Evolutionary conservation across 1,284 basidiomycete genomes (phyloP).

Genomic region (Neolentinus lepideus): DNA sequence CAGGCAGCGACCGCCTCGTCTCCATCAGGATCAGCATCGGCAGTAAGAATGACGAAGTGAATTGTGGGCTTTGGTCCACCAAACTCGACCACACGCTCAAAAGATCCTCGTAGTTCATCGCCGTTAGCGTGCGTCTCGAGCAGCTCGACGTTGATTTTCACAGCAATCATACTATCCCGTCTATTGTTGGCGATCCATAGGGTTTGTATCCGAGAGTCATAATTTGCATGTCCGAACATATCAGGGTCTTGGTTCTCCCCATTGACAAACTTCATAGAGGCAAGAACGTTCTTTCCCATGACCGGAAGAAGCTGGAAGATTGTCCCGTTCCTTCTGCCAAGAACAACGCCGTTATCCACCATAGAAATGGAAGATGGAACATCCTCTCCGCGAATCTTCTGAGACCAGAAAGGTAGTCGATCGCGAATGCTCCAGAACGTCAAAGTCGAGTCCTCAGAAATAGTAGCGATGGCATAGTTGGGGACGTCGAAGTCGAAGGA

Average conservation of each 20-base stretch:
- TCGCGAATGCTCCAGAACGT: slow-evolving; percentile 75
- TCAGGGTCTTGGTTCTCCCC: slow-evolving; percentile 59
- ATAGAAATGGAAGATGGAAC: slow-evolving; percentile 73
- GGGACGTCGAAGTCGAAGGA: slow-evolving; percentile 76
- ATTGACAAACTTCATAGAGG: slow-evolving; percentile 74
- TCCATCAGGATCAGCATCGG: slow-evolving; percentile 70
- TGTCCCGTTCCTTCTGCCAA: slow-evolving; percentile 76
- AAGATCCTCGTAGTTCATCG: slow-evolving; percentile 49
- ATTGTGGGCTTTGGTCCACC: slow-evolving; percentile 76
- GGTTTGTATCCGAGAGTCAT: slow-evolving; percentile 74
- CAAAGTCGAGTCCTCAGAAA: slow-evolving; percentile 72
- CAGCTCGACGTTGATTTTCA: slow-evolving; percentile 64
- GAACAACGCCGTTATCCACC: slow-evolving; percentile 69
- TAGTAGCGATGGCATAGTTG: slow-evolving; percentile 66
- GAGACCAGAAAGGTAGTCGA: slow-evolving; percentile 61
- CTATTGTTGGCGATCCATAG: slow-evolving; percentile 80
- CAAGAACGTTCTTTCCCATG: slow-evolving; percentile 61
- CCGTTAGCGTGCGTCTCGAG: slow-evolving; percentile 41
- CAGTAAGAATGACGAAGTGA: slow-evolving; percentile 78
- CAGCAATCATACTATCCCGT: slow-evolving; percentile 73
- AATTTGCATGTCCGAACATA: slow-evolving; percentile 80
- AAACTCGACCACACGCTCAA: slow-evolving; percentile 78
- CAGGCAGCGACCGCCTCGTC: slow-evolving; percentile 76
- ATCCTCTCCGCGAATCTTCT: slow-evolving; percentile 71
- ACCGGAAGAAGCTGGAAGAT: slow-evolving; percentile 69